phyloP scores from a whole-genome alignment of 2,329 filamentous ascomycete genomes.

The Colletotrichum melonis region DNA sequence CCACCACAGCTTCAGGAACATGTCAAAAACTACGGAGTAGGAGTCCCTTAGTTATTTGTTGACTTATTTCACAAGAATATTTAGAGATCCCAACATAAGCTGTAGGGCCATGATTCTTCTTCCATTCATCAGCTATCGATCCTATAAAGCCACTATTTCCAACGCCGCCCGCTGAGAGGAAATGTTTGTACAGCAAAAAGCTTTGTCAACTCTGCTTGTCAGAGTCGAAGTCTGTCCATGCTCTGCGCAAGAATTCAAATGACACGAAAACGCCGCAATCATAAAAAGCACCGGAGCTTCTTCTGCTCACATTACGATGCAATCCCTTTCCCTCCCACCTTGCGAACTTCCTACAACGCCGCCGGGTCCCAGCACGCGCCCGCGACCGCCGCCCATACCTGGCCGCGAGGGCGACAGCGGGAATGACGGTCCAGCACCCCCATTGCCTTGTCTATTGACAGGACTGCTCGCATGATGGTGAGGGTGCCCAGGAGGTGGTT shows the following conservation, averaged over 20 bases:
- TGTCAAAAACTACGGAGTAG: neutral
- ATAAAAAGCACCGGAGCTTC: neutral
- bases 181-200: slow-evolving; percentile 1
- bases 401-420: slow-evolving; percentile 17
- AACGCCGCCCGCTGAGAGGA: slow-evolving; percentile 21
- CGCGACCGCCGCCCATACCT: slow-evolving; percentile 28
- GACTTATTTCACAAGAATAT: too few species aligned
- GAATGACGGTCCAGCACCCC: slow-evolving; percentile 23
- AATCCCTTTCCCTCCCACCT: slow-evolving; percentile 49
- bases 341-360: slow-evolving; percentile 26
- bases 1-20: neutral
- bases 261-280: slow-evolving; percentile 17
- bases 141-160: slow-evolving; percentile 11
- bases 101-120: slow-evolving; percentile 2
- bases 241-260: neutral
- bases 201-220: neutral
- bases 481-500: slow-evolving; percentile 63
- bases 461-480: slow-evolving; percentile 57
- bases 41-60: neutral
- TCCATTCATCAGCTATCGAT: slow-evolving; percentile 4
- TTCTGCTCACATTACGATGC: slow-evolving; percentile 57
- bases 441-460: slow-evolving; percentile 30
- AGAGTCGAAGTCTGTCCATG: neutral
- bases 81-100: too few species aligned
- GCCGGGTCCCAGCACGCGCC: slow-evolving; percentile 26